Conservation (phyloP, 805 yeast species). For the Ogataea philodendri region DNA sequence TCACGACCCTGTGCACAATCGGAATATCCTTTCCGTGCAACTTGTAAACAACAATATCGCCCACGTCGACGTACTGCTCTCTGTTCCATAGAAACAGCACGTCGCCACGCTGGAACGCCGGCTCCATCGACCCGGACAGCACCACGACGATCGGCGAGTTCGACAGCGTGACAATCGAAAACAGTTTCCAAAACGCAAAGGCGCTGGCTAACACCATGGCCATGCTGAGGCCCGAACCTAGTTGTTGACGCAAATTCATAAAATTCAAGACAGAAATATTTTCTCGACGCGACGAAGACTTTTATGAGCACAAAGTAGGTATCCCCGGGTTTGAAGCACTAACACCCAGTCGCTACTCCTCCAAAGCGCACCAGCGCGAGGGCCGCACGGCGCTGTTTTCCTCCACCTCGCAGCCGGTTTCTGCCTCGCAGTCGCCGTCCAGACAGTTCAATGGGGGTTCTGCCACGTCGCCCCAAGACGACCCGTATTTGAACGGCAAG, state of each 20-base stretch:
- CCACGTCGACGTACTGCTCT: slow-evolving; percentile 62
- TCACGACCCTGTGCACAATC: slow-evolving; percentile 92
- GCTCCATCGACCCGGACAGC: slow-evolving; percentile 98
- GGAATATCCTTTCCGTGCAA: slow-evolving; percentile 78
- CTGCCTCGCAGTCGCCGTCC: slow-evolving; percentile 17
- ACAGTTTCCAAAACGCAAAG: slow-evolving; percentile 85
- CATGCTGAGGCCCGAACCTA: slow-evolving; percentile 55
- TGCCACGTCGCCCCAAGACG: slow-evolving; percentile 16
- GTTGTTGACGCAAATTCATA: slow-evolving; percentile 33
- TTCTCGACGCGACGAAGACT: slow-evolving; percentile 15
- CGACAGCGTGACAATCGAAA: slow-evolving; percentile 73
- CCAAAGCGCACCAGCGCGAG: slow-evolving; percentile 33
- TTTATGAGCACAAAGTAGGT: slow-evolving; percentile 25
- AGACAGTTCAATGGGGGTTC: slow-evolving; percentile 12
- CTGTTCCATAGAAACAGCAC: slow-evolving; percentile 90
- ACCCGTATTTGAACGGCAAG: slow-evolving; percentile 20
- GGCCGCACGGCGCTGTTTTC: slow-evolving; percentile 29
- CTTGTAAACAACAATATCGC: slow-evolving; percentile 93
- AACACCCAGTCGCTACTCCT: slow-evolving; percentile 30
- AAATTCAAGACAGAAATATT: slow-evolving; percentile 3
- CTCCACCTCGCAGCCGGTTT: slow-evolving; percentile 19
- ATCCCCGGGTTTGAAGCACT: slow-evolving; percentile 5
- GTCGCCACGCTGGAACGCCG: slow-evolving; percentile 98
- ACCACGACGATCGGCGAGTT: slow-evolving; percentile 96
- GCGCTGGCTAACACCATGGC: slow-evolving; percentile 84